phyloP scores from a whole-genome alignment of 2,329 filamentous ascomycete genomes.

The Dryadomyces sulphureus region DNA sequence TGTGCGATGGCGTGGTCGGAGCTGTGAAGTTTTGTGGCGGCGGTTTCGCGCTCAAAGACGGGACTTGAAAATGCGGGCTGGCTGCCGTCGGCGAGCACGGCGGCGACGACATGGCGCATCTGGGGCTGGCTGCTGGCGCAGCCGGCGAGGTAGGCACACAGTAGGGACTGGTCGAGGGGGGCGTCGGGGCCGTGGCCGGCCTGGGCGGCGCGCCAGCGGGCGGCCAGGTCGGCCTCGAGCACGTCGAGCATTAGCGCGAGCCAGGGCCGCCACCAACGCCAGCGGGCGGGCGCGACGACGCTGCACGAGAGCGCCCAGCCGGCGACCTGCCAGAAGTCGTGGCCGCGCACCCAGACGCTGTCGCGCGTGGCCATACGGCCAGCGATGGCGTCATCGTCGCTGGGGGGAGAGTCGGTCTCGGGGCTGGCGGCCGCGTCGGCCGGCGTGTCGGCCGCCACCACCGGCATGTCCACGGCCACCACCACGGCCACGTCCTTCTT shows the following conservation, averaged over 20 bases:
- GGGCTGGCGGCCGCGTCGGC: constrained; percentile 18
- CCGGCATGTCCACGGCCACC: not conserved
- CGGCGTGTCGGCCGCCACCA: not conserved
- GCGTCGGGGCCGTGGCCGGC: constrained; percentile 5
- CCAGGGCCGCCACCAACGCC: constrained; percentile 72
- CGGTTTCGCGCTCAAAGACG: constrained; percentile 52
- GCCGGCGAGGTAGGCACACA: constrained; percentile 43
- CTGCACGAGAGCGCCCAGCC: constrained; percentile 95
- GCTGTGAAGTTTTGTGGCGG: not conserved
- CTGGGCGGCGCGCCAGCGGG: constrained; percentile 28
- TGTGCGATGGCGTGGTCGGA: constrained; percentile 16
- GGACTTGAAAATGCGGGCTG: constrained; percentile 42
- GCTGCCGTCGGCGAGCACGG: constrained; percentile 52
- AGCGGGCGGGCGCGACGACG: constrained; percentile 53
- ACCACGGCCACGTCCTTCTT: not conserved
- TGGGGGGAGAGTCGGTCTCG: no score
- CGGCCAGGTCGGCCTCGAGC: constrained; percentile 55
- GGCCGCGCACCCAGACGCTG: constrained; percentile 59
- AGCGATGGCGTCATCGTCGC: constrained; percentile 35
- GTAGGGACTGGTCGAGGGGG: constrained; percentile 36
- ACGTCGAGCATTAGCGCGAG: constrained; percentile 66
- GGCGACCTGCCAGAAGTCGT: constrained; percentile 77
- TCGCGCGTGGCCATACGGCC: constrained; percentile 46
- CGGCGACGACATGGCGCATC: constrained; percentile 43
- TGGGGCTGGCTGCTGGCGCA: constrained; percentile 29